Evolutionary conservation across 2,329 filamentous ascomycete species (phyloP).

Genomic region (Hypoxylon sp.): DNA sequence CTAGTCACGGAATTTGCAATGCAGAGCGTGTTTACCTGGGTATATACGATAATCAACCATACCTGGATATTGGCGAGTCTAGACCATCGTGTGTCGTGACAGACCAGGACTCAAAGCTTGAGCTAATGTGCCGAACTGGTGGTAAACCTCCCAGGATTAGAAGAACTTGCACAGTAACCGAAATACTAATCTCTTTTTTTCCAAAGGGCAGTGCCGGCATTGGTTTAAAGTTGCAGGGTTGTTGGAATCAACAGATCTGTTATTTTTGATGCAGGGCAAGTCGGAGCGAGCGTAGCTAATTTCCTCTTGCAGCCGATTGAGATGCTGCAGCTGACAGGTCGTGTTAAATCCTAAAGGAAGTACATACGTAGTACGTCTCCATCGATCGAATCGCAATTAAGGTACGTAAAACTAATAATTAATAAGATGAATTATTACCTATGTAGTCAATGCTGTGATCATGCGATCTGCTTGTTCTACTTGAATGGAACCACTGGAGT

Average conservation of each 20-base stretch:
- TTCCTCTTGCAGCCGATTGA: conserved; percentile 34
- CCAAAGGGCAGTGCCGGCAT: not conserved
- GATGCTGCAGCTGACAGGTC: conserved; percentile 32
- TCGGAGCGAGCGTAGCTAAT: conserved; percentile 31
- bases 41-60: conserved; percentile 1
- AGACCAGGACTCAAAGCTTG: conserved; percentile 13
- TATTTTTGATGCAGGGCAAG: conserved; percentile 34
- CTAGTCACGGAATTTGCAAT: not conserved
- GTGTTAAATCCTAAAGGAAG: conserved; percentile 24
- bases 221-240: conserved; percentile 20
- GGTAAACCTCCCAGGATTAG: conserved; percentile 23
- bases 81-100: conserved; percentile 25
- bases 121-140: conserved; percentile 23
- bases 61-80: conserved; percentile 31
- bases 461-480: conserved; percentile 17
- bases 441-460: conserved; percentile 19
- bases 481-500: conserved; percentile 1
- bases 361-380: not conserved
- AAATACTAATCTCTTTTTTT: conserved; percentile 22
- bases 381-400: conserved; percentile 23
- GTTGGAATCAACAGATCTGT: conserved; percentile 13
- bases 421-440: conserved; percentile 27
- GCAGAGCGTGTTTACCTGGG: not conserved
- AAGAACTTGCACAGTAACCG: conserved; percentile 14
- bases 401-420: conserved; percentile 15